Evolutionary conservation across 352 stramenopile species (phyloP).

Genomic region (Lagenidium giganteum): DNA sequence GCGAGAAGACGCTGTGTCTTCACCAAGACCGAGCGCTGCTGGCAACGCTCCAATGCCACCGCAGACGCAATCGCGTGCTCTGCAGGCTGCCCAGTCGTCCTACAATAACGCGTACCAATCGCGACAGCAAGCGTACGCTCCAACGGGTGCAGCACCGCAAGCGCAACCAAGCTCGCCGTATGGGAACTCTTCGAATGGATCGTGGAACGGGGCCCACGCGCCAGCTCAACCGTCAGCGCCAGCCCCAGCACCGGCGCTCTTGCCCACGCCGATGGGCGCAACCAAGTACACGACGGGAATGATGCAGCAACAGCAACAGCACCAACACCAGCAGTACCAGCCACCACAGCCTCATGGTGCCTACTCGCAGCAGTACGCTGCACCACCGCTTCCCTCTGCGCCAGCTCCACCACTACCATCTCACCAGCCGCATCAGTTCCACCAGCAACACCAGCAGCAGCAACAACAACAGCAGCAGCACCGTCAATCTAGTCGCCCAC

Average conservation of each 20-base stretch:
- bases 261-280: too few species aligned
- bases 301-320: slow-evolving; percentile 13
- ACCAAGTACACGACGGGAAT: slow-evolving; percentile 1
- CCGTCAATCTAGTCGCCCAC: slow-evolving; percentile 16
- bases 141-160: too few species aligned
- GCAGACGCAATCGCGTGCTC: slow-evolving; percentile 5
- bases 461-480: slow-evolving; percentile 19
- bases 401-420: slow-evolving; percentile 4
- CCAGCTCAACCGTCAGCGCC: too few species aligned
- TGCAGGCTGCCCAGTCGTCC: slow-evolving; percentile 9
- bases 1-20: too few species aligned
- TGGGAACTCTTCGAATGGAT: too few species aligned
- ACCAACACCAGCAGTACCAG: slow-evolving; percentile 1
- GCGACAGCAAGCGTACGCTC: slow-evolving; percentile 33
- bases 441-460: slow-evolving; percentile 6
- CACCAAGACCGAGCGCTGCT: too few species aligned
- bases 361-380: slow-evolving; percentile 11
- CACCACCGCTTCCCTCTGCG: slow-evolving; percentile 6
- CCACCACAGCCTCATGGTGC: slow-evolving; percentile 3
- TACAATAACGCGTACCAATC: slow-evolving; percentile 29
- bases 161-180: too few species aligned
- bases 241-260: background rate
- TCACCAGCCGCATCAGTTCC: slow-evolving; percentile 7
- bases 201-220: too few species aligned
- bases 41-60: too few species aligned